Conservation (phyloP, 1,284 basidiomycete species). For the Apiotrichum gamsii region DNA sequence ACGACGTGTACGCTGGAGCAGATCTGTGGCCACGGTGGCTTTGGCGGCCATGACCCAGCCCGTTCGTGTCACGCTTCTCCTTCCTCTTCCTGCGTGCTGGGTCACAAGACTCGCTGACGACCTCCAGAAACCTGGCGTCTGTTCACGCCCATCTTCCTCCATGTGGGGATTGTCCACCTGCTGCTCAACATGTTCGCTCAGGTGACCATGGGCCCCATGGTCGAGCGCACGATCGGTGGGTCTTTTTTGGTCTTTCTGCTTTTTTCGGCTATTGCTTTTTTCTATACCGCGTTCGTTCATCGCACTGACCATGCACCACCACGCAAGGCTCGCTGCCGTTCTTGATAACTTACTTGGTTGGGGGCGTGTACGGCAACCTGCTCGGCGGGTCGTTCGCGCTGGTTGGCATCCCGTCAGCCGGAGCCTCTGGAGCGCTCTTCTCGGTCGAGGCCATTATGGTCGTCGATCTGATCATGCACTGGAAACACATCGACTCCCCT, state of each 20-base stretch:
- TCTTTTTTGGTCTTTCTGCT: too few relatives aligned
- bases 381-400: conserved; percentile 87
- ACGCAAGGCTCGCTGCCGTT: conserved; percentile 70
- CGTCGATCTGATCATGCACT: conserved; percentile 87
- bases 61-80: too few relatives aligned
- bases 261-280: too few relatives aligned
- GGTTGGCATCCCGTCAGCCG: conserved; percentile 83
- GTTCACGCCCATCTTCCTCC: conserved; percentile 79
- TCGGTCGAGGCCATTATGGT: conserved; percentile 55
- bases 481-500: conserved; percentile 58
- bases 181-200: conserved; percentile 85
- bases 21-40: conserved; percentile 83
- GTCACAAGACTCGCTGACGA: conserved; percentile 15
- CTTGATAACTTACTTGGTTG: conserved; percentile 73
- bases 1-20: conserved; percentile 68
- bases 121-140: conserved; percentile 55
- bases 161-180: conserved; percentile 85
- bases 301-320: too few relatives aligned
- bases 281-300: too few relatives aligned
- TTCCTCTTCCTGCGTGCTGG: too few relatives aligned
- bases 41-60: conserved; percentile 46
- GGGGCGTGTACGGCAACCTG: conserved; percentile 76
- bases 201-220: conserved; percentile 50
- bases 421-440: conserved; percentile 90
- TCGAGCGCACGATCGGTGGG: conserved; percentile 43